Evolutionary conservation across 2,329 filamentous ascomycete species (phyloP), one percentile per base, ranked within the genome.

Genomic region (Magnaporthiopsis poae): DNA sequence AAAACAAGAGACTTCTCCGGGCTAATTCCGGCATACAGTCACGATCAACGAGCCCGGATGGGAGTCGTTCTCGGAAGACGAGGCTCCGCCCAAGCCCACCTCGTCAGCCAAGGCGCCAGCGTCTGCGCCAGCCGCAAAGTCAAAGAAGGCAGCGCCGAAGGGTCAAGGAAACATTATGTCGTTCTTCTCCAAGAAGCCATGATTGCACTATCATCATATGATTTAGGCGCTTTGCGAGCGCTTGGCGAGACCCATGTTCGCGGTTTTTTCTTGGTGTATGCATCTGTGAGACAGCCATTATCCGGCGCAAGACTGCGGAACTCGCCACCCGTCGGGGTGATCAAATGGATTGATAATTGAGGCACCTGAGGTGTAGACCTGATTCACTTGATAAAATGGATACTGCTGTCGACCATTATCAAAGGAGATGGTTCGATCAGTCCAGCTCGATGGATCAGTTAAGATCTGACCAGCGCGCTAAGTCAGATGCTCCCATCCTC

Each of bases 11-110:
- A 31, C 52, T 60, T 27, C 61, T 66, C 60, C 65, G 36, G 35
- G 8, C 46, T 67, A 46, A 35, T 52, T 64, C 21, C 46, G 27
- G 31, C 27, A 18, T 56, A 7, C 71, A 95, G 93, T 96, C 39
- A 96, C 92, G 1, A 89, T 89, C 70, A 90, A 96, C 77, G 92
- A 96, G 73, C 79, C 85, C 0, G 89, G 84, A 0, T 97, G 93
- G 93, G 93, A 97, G 75, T 94, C 90, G 0, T 96, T 96, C 79
- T 96, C 92, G 0, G 93, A 97, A 75, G 92, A 96, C 69, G 92
- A 96, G 70, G 85, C 88, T 29, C 81, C 81, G 39, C 76, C 79
- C 11, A 81, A 84, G 3, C 72, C 78, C 0, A 71, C 74, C 35
- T 66, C 70, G 74, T 87, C 86, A 73, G 73, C 80, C 8, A 88